A percentile compares a stretch with the other conserved stretches of the same genome.
Conservation (phyloP, 2,329 filamentous ascomycete genomes). For the Aureobasidium sp. region DNA sequence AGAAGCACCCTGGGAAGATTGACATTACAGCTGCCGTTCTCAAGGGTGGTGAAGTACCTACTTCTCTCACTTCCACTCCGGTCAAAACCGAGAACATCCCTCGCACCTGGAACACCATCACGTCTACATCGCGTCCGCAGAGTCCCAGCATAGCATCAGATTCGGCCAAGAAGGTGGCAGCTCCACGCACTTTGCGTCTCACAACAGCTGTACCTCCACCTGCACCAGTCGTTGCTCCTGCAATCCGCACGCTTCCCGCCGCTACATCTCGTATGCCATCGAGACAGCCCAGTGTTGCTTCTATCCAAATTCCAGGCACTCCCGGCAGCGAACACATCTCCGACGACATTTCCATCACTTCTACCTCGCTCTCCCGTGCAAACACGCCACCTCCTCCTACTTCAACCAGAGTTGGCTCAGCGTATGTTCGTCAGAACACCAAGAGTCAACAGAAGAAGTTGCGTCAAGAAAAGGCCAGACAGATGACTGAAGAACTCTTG, state of each 20-base stretch:
- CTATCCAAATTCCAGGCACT: slow-evolving; percentile 60
- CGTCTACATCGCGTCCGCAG: slow-evolving; percentile 43
- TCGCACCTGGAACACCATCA: slow-evolving; percentile 1
- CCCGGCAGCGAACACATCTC: slow-evolving; percentile 67
- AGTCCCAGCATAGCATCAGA: slow-evolving; percentile 45
- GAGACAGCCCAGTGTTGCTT: slow-evolving; percentile 49
- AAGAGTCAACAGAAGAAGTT: slow-evolving; percentile 76
- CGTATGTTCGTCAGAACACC: slow-evolving; percentile 61
- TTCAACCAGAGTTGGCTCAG: slow-evolving; percentile 55
- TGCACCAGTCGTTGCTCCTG: slow-evolving; percentile 31
- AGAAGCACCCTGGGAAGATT: slow-evolving; percentile 38
- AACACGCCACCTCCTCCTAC: slow-evolving; percentile 55
- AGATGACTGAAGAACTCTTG: slow-evolving; percentile 41
- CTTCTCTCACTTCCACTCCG: slow-evolving; percentile 16
- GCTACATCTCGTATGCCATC: slow-evolving; percentile 37
- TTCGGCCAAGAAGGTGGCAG: slow-evolving; percentile 39
- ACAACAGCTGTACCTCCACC: slow-evolving; percentile 52
- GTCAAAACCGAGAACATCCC: slow-evolving; percentile 24
- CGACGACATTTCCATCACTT: slow-evolving; percentile 70
- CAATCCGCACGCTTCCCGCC: slow-evolving; percentile 25
- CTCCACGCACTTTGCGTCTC: slow-evolving; percentile 59
- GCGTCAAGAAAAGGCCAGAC: slow-evolving; percentile 35
- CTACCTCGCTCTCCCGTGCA: slow-evolving; percentile 63
- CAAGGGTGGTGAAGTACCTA: slow-evolving; percentile 20
- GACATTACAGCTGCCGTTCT: slow-evolving; percentile 38